Evolutionary conservation across 768 basidiomycete species (phyloP), one percentile per base, ranked within the genome.

Genomic region (Glaciozyma antarctica): DNA sequence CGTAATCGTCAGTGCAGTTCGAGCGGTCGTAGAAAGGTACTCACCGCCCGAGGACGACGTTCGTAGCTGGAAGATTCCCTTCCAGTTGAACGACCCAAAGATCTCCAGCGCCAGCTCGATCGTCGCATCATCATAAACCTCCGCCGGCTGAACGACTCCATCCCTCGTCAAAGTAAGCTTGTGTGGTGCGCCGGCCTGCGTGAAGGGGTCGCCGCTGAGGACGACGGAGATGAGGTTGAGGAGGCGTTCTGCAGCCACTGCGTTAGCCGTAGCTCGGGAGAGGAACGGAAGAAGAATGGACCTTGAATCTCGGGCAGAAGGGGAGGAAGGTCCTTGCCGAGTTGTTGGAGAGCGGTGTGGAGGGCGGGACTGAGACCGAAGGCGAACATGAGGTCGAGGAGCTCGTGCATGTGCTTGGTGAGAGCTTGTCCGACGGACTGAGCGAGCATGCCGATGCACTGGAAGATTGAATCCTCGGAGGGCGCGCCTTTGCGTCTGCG

Each of bases 371-470:
- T 93, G 67, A 99, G 77, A 4, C 92, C 94, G 74, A 88, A 94
- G 0, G 86, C 87, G 74, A 98, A 88, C 88, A 99, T 98, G 49
- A 95, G 80, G 75, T 98, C 93, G 41, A 99, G 83, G 71, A 97
- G 88, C 74, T 98, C 95, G 76, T 97, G 95, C 63, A 99, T 81
- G 54, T 94, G 81, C 74, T 94, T 92, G 0, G 95, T 98, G 55
- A 99, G 79, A 76, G 92, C 94, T 3, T 92, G 92, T 0, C 95
- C 95, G 41, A 99, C 92, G 13, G 95, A 90, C 2, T 85, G 84
- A 1, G 93, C 90, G 51, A 99, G 80, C 91, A 97, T 94, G 45
- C 90, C 90, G 65, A 99, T 83, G 77, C 95, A 98, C 80, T 97
- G 90, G 74, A 99, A 98, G 64, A 98, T 91, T 0, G 93, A 88